A percentile compares a stretch with the other conserved stretches of the same genome.
phyloP scores from a whole-genome alignment of 2,329 filamentous ascomycete species.

The Nemania sp. region DNA sequence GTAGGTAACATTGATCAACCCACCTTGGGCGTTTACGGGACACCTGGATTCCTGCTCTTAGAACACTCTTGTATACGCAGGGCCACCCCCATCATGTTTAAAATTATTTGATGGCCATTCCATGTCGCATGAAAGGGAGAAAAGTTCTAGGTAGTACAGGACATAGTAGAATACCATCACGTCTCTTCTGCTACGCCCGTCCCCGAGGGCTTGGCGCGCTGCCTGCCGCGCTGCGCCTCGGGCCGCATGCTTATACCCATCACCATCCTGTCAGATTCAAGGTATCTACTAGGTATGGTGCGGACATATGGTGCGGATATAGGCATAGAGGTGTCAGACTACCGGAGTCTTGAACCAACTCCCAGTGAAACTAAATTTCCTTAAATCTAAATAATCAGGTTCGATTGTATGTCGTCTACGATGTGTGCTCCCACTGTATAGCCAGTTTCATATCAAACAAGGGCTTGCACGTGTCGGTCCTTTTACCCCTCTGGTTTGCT shows the following conservation, averaged over 20 bases:
- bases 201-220: constrained; percentile 13
- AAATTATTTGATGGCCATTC: too few species aligned
- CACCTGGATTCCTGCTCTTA: too few species aligned
- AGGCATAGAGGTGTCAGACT: not conserved
- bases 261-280: constrained; percentile 5
- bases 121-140: not conserved
- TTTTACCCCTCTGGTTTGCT: constrained; percentile 13
- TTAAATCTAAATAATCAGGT: not conserved
- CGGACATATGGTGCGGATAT: constrained; percentile 10
- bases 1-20: too few species aligned
- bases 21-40: too few species aligned
- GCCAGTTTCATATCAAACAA: constrained; percentile 11
- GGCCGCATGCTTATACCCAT: constrained; percentile 13
- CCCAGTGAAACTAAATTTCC: not conserved
- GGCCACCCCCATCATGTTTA: too few species aligned
- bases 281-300: not conserved
- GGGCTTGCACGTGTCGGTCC: not conserved
- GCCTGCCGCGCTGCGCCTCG: constrained; percentile 19
- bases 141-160: not conserved
- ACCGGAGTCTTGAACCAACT: not conserved
- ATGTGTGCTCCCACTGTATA: not conserved
- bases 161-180: not conserved
- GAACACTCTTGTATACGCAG: too few species aligned
- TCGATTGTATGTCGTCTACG: constrained; percentile 1
- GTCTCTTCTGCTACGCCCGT: not conserved